Conservation (phyloP, 306 rosid genomes). For the Sindora glabra region DNA sequence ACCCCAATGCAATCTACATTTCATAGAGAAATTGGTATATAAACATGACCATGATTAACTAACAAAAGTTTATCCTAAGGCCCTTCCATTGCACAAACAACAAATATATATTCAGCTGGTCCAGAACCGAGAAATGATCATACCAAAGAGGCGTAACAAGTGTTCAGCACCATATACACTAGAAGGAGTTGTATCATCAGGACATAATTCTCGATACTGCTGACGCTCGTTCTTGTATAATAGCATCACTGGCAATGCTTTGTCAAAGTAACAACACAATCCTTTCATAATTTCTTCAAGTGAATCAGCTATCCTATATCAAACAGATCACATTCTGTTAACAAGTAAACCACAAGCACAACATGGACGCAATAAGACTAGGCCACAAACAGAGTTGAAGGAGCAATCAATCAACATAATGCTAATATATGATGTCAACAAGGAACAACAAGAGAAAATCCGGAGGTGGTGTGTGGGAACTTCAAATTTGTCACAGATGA, state of each 20-base stretch:
- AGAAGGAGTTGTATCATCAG: constrained; percentile 46
- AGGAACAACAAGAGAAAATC: neutral
- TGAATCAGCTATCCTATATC: constrained; percentile 49
- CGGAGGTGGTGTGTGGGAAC: neutral
- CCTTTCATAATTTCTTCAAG: constrained; percentile 63
- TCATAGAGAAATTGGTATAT: no score
- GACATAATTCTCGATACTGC: constrained; percentile 59
- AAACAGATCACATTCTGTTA: constrained; percentile 7
- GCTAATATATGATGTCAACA: neutral
- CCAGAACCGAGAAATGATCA: constrained; percentile 2
- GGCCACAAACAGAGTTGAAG: neutral
- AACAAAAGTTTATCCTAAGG: neutral
- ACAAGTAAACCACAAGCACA: neutral
- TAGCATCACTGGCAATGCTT: constrained; percentile 71
- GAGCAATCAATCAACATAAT: constrained; percentile 7
- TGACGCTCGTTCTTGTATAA: constrained; percentile 71
- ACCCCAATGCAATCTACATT: neutral
- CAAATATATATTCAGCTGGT: constrained; percentile 1
- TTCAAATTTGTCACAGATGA: neutral
- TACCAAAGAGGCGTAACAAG: constrained; percentile 86
- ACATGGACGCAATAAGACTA: neutral
- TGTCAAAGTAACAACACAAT: constrained; percentile 67
- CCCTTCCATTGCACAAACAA: neutral
- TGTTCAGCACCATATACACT: constrained; percentile 87
- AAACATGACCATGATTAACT: neutral